phyloP scores from a whole-genome alignment of 805 yeast genomes.

The Spathaspora passalidarum region DNA sequence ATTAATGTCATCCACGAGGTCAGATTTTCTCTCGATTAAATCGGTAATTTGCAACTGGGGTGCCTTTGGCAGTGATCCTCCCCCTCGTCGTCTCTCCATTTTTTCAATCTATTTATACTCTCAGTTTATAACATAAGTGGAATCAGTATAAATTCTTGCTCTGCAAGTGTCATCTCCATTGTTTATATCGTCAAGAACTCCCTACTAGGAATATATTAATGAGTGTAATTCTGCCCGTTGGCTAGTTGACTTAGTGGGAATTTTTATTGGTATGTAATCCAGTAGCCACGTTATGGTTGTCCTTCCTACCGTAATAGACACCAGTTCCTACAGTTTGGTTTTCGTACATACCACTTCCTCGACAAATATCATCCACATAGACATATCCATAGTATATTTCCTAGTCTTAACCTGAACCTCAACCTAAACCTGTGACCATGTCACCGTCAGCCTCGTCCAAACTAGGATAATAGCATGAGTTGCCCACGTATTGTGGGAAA shows the following conservation, averaged over 20 bases:
- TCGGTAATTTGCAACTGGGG: slow-evolving; percentile 51
- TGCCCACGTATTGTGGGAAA: neutral
- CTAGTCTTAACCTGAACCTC: neutral
- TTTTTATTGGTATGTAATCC: slow-evolving; percentile 38
- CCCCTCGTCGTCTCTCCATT: slow-evolving; percentile 59
- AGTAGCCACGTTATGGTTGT: slow-evolving; percentile 52
- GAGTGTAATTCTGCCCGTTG: slow-evolving; percentile 81
- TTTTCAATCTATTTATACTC: slow-evolving; percentile 54
- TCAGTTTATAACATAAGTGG: slow-evolving; percentile 59
- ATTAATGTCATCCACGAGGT: slow-evolving; percentile 33
- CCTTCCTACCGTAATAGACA: slow-evolving; percentile 59
- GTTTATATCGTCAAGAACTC: slow-evolving; percentile 33
- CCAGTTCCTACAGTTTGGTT: slow-evolving; percentile 64
- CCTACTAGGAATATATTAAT: slow-evolving; percentile 50
- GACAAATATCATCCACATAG: slow-evolving; percentile 78
- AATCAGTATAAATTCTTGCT: slow-evolving; percentile 62
- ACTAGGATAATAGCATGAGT: neutral
- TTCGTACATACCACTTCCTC: slow-evolving; percentile 50
- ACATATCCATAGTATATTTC: slow-evolving; percentile 21
- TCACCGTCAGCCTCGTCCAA: neutral
- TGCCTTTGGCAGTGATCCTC: slow-evolving; percentile 47
- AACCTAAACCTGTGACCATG: neutral
- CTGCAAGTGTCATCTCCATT: slow-evolving; percentile 15
- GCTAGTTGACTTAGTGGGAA: slow-evolving; percentile 54
- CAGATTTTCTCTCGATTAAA: slow-evolving; percentile 35